A percentile compares a stretch with the other conserved stretches of the same genome.
These are phyloP conservation scores for Petasospora rhodanensis DNA, from an alignment of 1,139 yeast species.

Conservation along the genomic window DNA sequence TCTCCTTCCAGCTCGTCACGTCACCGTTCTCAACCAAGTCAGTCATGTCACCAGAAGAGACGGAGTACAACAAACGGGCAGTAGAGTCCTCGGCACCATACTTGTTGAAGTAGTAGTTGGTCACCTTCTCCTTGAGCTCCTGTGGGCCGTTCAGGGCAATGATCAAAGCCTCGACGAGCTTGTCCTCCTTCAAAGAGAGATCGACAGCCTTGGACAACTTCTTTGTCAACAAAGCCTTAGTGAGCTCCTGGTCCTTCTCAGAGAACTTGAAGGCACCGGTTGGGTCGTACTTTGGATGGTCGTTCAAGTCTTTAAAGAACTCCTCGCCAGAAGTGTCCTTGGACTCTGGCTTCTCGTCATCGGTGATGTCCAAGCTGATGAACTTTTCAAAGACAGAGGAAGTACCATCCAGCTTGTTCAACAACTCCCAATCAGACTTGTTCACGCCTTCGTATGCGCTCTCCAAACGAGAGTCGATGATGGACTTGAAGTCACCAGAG, in stretches of 20 bases:
- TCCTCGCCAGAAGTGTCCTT: constrained; percentile 26
- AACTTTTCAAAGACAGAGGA: constrained; percentile 33
- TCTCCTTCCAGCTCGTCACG: constrained; percentile 76
- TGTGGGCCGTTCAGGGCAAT: constrained; percentile 72
- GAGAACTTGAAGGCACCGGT: constrained; percentile 39
- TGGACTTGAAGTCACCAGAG: constrained; percentile 45
- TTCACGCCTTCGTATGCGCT: constrained; percentile 41
- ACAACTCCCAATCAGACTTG: constrained; percentile 72
- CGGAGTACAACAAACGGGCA: constrained; percentile 70
- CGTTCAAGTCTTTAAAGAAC: constrained; percentile 32
- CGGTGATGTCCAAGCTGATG: constrained; percentile 31
- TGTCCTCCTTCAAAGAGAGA: constrained; percentile 57
- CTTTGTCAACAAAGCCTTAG: constrained; percentile 57
- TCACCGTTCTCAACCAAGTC: constrained; percentile 80
- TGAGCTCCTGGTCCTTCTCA: constrained; percentile 41
- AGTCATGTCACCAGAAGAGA: constrained; percentile 52
- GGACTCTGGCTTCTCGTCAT: constrained; percentile 22
- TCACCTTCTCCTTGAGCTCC: constrained; percentile 60
- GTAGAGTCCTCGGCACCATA: constrained; percentile 50
- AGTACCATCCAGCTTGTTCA: constrained; percentile 57
- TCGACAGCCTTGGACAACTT: constrained; percentile 66
- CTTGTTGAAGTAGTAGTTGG: constrained; percentile 62
- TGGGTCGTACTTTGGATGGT: constrained; percentile 30
- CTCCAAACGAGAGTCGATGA: constrained; percentile 50
- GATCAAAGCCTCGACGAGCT: constrained; percentile 73